phyloP scores from a whole-genome alignment of 768 basidiomycete species.

The Mycena olivaceomarginata region DNA sequence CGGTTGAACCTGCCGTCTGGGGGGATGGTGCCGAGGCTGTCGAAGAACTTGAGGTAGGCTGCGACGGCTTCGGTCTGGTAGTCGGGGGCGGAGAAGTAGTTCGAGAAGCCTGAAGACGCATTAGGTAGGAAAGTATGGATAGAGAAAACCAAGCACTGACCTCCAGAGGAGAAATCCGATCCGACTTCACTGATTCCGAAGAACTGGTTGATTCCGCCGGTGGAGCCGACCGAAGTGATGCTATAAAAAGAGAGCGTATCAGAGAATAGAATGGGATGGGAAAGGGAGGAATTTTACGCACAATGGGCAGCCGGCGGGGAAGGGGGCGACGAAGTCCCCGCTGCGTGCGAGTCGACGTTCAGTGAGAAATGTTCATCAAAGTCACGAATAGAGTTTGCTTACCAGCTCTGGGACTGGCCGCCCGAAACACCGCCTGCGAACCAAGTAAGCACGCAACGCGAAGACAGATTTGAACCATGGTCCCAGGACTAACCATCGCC shows the following conservation, averaged over 20 bases:
- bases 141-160: slow-evolving; percentile 44
- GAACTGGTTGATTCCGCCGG: slow-evolving; percentile 47
- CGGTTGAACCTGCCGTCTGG: slow-evolving; percentile 49
- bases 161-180: slow-evolving; percentile 64
- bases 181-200: slow-evolving; percentile 56
- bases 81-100: slow-evolving; percentile 51
- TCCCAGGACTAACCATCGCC: slow-evolving; percentile 47
- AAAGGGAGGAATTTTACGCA: slow-evolving; percentile 11
- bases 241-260: slow-evolving; percentile 14
- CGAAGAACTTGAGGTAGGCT: slow-evolving; percentile 30
- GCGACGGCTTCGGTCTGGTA: slow-evolving; percentile 41
- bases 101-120: slow-evolving; percentile 62
- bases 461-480: slow-evolving; percentile 11
- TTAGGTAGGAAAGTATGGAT: slow-evolving; percentile 13
- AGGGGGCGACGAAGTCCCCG: neutral
- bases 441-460: slow-evolving; percentile 9
- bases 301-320: slow-evolving; percentile 25
- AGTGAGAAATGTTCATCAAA: slow-evolving; percentile 17
- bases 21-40: slow-evolving; percentile 32
- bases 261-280: slow-evolving; percentile 16
- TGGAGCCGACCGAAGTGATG: slow-evolving; percentile 23
- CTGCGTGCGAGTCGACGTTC: slow-evolving; percentile 8
- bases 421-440: slow-evolving; percentile 21
- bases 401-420: neutral
- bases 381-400: slow-evolving; percentile 13